Evolutionary conservation across 1,284 basidiomycete species (phyloP).

Genomic region (Afroboletus lepidellus): DNA sequence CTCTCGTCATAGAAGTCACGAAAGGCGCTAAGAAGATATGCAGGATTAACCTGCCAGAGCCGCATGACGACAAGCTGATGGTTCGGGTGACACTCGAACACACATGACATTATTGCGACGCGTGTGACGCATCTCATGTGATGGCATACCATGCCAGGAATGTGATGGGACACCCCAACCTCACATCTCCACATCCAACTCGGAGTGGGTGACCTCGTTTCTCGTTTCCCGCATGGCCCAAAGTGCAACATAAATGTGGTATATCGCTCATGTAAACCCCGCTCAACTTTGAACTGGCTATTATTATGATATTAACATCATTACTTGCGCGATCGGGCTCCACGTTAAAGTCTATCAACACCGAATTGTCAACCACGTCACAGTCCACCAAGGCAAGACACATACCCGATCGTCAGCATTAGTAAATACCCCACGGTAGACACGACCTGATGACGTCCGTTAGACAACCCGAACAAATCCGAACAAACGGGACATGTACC

Average conservation of each 20-base stretch:
- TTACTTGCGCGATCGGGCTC: too few relatives aligned
- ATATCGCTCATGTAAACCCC: too few relatives aligned
- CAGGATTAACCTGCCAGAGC: slow-evolving; percentile 88
- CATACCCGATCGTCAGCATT: slow-evolving; percentile 22
- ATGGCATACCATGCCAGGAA: too few relatives aligned
- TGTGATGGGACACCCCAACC: too few relatives aligned
- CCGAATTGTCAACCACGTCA: background rate
- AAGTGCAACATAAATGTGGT: too few relatives aligned
- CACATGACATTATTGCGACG: too few relatives aligned
- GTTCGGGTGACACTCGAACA: slow-evolving; percentile 91
- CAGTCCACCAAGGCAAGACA: background rate
- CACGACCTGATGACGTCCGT: slow-evolving; percentile 18
- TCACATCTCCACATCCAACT: too few relatives aligned
- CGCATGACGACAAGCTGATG: slow-evolving; percentile 96
- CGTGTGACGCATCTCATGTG: too few relatives aligned
- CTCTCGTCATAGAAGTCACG: slow-evolving; percentile 91
- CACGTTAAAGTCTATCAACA: slow-evolving; percentile 5
- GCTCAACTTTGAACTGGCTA: too few relatives aligned
- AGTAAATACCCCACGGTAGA: slow-evolving; percentile 23
- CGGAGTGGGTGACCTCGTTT: too few relatives aligned
- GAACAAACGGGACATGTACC: slow-evolving; percentile 43
- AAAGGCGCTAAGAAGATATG: slow-evolving; percentile 84
- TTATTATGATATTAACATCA: too few relatives aligned
- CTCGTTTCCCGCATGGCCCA: too few relatives aligned
- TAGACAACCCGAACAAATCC: background rate